Evolutionary conservation across 441 rosid species (phyloP).

Genomic region (Arabidopsis lyrata): DNA sequence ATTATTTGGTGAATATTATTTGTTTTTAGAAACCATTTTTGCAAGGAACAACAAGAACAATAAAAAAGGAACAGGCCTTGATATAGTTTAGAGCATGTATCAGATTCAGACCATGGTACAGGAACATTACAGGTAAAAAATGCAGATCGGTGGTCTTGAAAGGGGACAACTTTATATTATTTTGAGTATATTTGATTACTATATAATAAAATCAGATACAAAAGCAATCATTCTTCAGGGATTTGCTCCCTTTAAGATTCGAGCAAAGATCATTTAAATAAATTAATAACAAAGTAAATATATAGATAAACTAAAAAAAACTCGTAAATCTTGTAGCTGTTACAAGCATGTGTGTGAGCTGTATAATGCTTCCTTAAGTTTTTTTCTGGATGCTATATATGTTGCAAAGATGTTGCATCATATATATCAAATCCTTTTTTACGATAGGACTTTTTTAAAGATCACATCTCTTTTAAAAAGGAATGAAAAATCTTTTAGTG

Average conservation of each 20-base stretch:
- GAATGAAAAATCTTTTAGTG: slow-evolving; percentile 3
- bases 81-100: slow-evolving; percentile 20
- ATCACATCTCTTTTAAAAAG: slow-evolving; percentile 20
- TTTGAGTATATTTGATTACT: slow-evolving; percentile 5
- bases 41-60: not conserved
- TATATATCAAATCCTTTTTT: slow-evolving; percentile 3
- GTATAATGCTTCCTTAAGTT: slow-evolving; percentile 27
- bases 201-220: slow-evolving; percentile 31
- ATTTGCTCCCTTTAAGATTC: slow-evolving; percentile 44
- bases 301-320: slow-evolving; percentile 16
- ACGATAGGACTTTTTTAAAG: slow-evolving; percentile 2
- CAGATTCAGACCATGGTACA: slow-evolving; percentile 29
- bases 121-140: slow-evolving; percentile 44
- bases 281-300: not conserved
- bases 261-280: slow-evolving; percentile 33
- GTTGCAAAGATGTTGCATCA: slow-evolving; percentile 31
- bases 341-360: slow-evolving; percentile 43
- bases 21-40: not conserved
- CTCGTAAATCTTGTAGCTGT: slow-evolving; percentile 27
- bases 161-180: slow-evolving; percentile 43
- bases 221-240: slow-evolving; percentile 39
- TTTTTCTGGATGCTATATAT: slow-evolving; percentile 15
- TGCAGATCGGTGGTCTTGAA: slow-evolving; percentile 43
- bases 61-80: slow-evolving; percentile 8
- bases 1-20: no score